These are phyloP conservation scores for Suillus bovinus DNA, from an alignment of 768 basidiomycete genomes.

Conservation along the genomic window DNA sequence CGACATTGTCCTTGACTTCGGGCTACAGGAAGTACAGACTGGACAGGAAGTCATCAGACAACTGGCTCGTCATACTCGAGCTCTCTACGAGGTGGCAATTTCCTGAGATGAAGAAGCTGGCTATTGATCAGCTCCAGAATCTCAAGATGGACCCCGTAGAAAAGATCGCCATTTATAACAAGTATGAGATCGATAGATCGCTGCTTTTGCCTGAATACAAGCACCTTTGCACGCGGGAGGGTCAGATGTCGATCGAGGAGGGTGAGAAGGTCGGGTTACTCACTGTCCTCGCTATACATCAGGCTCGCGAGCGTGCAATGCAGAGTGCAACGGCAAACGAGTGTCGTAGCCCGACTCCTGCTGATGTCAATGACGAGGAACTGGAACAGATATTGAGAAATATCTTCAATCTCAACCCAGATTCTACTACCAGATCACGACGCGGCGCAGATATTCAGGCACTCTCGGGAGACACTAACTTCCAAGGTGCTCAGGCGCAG, in stretches of 20 bases:
- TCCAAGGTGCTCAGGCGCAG: not conserved
- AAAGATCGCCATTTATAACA: slow-evolving; percentile 58
- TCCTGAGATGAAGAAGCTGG: slow-evolving; percentile 46
- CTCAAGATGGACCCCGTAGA: slow-evolving; percentile 47
- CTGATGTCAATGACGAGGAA: slow-evolving; percentile 28
- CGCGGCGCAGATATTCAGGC: not conserved
- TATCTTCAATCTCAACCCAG: slow-evolving; percentile 28
- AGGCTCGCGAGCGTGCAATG: slow-evolving; percentile 48
- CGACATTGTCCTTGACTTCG: not conserved
- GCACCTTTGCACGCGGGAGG: slow-evolving; percentile 49
- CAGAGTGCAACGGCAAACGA: slow-evolving; percentile 35
- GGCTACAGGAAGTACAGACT: slow-evolving; percentile 34
- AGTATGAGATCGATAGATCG: slow-evolving; percentile 46
- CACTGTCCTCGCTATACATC: slow-evolving; percentile 52
- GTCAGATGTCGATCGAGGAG: slow-evolving; percentile 55
- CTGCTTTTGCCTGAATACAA: slow-evolving; percentile 55
- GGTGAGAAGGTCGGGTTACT: slow-evolving; percentile 56
- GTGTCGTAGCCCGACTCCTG: slow-evolving; percentile 23
- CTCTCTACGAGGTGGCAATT: slow-evolving; percentile 61
- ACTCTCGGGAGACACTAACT: not conserved
- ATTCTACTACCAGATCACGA: not conserved
- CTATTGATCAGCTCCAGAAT: slow-evolving; percentile 56
- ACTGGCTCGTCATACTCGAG: slow-evolving; percentile 56
- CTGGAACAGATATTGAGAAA: slow-evolving; percentile 31
- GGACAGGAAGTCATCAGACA: slow-evolving; percentile 48